Evolutionary conservation across 495 filamentous ascomycete species (phyloP).

Genomic region (Usnea hakonensis): DNA sequence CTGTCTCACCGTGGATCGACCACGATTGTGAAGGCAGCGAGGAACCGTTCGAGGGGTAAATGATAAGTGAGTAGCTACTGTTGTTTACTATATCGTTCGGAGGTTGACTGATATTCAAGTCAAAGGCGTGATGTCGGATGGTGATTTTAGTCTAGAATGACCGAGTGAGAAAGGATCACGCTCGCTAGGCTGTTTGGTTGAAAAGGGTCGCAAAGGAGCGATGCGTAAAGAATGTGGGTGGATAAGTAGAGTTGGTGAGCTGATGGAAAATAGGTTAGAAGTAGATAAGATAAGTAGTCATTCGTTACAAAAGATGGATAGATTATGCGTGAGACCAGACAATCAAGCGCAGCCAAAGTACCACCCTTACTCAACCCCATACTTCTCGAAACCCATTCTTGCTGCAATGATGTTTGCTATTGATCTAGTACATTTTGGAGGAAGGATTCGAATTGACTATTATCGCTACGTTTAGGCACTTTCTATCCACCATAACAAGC

Average conservation of each 20-base stretch:
- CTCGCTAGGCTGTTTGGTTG: background rate
- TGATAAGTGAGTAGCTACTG: background rate
- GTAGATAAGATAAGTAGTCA: no score
- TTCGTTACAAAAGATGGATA: no score
- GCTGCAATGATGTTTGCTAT: no score
- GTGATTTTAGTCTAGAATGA: background rate
- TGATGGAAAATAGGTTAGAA: no score
- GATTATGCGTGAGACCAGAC: no score
- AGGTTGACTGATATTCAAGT: background rate
- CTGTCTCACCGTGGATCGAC: constrained; percentile 3
- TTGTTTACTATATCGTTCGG: no score
- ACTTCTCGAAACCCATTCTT: no score
- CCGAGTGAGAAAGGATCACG: background rate
- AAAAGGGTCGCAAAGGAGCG: background rate
- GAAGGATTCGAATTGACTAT: background rate
- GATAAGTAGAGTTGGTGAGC: background rate
- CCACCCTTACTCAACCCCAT: no score
- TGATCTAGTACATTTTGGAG: no score
- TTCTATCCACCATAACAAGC: background rate
- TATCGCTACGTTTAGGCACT: background rate
- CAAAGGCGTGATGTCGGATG: background rate
- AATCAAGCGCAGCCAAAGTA: no score
- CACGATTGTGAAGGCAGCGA: constrained; percentile 4
- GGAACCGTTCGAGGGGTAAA: background rate
- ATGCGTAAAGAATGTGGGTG: background rate